phyloP scores from a whole-genome alignment of 1,284 basidiomycete species.

The Papiliotrema nemorosa region DNA sequence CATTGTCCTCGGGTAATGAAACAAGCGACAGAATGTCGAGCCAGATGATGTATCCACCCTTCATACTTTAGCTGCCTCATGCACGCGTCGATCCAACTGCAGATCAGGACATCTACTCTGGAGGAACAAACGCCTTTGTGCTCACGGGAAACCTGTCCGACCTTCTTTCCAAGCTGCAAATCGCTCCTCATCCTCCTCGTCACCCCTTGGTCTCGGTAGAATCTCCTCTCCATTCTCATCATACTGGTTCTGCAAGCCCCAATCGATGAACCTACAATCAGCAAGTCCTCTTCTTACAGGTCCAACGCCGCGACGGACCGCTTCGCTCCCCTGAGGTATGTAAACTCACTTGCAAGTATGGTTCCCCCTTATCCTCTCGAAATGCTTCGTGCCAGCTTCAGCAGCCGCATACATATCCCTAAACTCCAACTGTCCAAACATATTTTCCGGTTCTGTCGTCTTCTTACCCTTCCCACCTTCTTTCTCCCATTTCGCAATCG shows the following conservation, averaged over 20 bases:
- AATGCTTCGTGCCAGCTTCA: constrained; percentile 48
- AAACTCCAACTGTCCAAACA: constrained; percentile 50
- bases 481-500: constrained; percentile 37
- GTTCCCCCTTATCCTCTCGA: constrained; percentile 51
- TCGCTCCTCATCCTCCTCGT: constrained; percentile 46
- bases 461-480: constrained; percentile 22
- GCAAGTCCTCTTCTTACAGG: neutral
- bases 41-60: constrained; percentile 56
- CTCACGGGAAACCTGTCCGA: constrained; percentile 55
- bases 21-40: constrained; percentile 56
- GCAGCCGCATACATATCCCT: constrained; percentile 53
- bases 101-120: too few relatives aligned
- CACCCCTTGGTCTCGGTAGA: constrained; percentile 46
- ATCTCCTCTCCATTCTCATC: constrained; percentile 45
- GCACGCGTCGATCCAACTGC: constrained; percentile 50
- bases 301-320: neutral
- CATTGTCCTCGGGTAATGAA: constrained; percentile 57
- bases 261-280: constrained; percentile 46
- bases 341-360: constrained; percentile 46
- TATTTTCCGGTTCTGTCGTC: constrained; percentile 44
- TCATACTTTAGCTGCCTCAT: constrained; percentile 53
- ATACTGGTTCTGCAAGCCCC: constrained; percentile 52
- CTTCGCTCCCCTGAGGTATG: constrained; percentile 7
- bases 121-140: constrained; percentile 9
- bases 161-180: constrained; percentile 52